phyloP scores from a whole-genome alignment of 2,329 filamentous ascomycete species.

The Nigrospora osmanthi region DNA sequence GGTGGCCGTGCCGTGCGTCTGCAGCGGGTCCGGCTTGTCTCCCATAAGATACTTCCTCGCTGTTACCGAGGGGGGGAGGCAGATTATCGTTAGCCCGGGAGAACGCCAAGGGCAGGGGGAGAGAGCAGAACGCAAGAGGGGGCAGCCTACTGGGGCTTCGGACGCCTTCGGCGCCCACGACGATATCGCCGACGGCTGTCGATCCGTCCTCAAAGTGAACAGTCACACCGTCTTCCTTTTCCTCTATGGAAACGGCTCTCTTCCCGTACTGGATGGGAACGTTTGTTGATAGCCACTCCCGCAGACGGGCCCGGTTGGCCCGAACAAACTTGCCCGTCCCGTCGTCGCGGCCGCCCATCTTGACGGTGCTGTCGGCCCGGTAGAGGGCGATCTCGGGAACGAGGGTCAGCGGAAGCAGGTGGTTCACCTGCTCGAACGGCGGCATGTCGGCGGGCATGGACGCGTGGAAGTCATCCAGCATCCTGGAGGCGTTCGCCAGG shows the following conservation, averaged over 20 bases:
- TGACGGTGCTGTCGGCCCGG: neutral
- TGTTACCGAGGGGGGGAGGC: neutral
- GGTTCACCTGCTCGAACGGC: conserved; percentile 7
- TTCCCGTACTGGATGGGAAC: conserved; percentile 19
- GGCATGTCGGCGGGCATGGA: conserved; percentile 6
- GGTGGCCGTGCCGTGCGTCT: conserved; percentile 14
- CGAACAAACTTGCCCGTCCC: conserved; percentile 5
- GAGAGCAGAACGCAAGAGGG: no score
- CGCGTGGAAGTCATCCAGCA: neutral
- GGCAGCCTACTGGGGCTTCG: conserved; percentile 12
- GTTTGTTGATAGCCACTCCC: conserved; percentile 15
- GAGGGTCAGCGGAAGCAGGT: conserved; percentile 8
- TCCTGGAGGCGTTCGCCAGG: neutral
- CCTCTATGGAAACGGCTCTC: conserved; percentile 8
- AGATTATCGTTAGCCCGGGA: conserved; percentile 1
- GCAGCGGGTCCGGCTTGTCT: conserved; percentile 14
- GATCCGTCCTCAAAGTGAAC: conserved; percentile 17
- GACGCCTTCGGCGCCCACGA: conserved; percentile 19
- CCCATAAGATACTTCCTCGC: conserved; percentile 22
- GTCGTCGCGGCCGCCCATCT: conserved; percentile 1
- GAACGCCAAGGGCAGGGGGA: no score
- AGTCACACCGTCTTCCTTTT: conserved; percentile 7
- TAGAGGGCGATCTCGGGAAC: conserved; percentile 7
- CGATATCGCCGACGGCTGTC: conserved; percentile 13
- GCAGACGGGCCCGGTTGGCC: conserved; percentile 12